Conservation (phyloP, 2,329 filamentous ascomycete species). For the Sporothrix brasiliensis region DNA sequence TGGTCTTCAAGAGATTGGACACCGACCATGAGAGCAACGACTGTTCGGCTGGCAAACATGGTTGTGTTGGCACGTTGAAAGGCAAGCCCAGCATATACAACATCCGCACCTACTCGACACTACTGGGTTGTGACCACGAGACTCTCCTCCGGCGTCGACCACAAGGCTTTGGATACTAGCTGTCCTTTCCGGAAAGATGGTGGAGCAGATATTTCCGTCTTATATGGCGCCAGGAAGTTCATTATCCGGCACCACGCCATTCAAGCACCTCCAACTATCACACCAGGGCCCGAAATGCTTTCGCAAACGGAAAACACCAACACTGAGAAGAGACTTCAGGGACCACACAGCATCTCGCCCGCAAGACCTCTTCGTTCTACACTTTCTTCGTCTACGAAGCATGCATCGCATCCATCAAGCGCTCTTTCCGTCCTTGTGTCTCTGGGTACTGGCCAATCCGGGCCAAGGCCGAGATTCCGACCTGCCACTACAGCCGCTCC, state of each 20-base stretch:
- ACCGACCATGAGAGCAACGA: no score
- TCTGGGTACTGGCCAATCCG: constrained; percentile 9
- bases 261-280: background rate
- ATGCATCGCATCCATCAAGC: constrained; percentile 4
- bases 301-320: background rate
- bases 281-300: background rate
- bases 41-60: no score
- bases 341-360: background rate
- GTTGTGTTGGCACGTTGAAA: no score
- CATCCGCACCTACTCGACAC: background rate
- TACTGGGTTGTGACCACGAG: background rate
- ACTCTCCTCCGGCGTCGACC: background rate
- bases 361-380: constrained; percentile 1
- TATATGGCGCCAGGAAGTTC: background rate
- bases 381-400: background rate
- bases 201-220: background rate
- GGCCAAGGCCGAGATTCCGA: constrained; percentile 19
- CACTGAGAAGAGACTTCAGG: background rate
- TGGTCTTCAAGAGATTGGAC: no score
- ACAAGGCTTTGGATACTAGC: background rate
- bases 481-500: background rate
- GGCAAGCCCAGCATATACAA: background rate
- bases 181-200: background rate
- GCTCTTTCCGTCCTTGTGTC: background rate
- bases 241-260: constrained; percentile 19